Evolutionary conservation across 2,329 filamentous ascomycete species (phyloP).

Genomic region (Sarocladium kiliense): DNA sequence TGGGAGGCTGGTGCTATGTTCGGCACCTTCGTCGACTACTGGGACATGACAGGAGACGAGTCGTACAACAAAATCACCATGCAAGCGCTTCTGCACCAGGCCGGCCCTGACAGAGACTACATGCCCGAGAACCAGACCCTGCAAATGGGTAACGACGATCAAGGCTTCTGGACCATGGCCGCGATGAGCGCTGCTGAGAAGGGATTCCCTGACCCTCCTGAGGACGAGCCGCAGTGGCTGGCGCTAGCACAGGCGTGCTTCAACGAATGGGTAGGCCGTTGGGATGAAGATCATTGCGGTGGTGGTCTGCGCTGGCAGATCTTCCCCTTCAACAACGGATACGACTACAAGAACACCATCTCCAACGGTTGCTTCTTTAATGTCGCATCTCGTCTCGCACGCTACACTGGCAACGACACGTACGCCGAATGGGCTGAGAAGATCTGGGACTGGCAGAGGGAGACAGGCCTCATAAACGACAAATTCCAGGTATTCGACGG

Average conservation of each 20-base stretch:
- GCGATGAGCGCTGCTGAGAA: constrained; percentile 75
- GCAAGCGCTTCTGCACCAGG: constrained; percentile 57
- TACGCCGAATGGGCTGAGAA: constrained; percentile 72
- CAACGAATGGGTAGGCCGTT: constrained; percentile 68
- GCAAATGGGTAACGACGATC: constrained; percentile 66
- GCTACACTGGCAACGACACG: constrained; percentile 73
- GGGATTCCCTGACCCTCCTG: constrained; percentile 63
- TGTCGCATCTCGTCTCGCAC: constrained; percentile 63
- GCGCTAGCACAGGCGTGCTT: constrained; percentile 73
- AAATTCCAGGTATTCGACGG: constrained; percentile 52
- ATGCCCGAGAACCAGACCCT: constrained; percentile 63
- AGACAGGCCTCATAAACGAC: constrained; percentile 49
- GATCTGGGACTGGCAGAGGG: constrained; percentile 61
- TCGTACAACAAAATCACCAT: constrained; percentile 57
- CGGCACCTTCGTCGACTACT: constrained; percentile 67
- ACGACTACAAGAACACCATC: constrained; percentile 63
- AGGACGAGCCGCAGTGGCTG: constrained; percentile 65
- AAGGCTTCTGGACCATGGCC: constrained; percentile 82
- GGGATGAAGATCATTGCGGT: constrained; percentile 59
- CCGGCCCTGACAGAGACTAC: constrained; percentile 53
- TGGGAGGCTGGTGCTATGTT: constrained; percentile 73
- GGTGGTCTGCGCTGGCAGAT: constrained; percentile 86
- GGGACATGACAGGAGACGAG: constrained; percentile 61
- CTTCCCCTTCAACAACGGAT: constrained; percentile 70
- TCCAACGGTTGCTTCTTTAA: constrained; percentile 68